Conservation (phyloP, 768 basidiomycete species). For the Russula virescens region DNA sequence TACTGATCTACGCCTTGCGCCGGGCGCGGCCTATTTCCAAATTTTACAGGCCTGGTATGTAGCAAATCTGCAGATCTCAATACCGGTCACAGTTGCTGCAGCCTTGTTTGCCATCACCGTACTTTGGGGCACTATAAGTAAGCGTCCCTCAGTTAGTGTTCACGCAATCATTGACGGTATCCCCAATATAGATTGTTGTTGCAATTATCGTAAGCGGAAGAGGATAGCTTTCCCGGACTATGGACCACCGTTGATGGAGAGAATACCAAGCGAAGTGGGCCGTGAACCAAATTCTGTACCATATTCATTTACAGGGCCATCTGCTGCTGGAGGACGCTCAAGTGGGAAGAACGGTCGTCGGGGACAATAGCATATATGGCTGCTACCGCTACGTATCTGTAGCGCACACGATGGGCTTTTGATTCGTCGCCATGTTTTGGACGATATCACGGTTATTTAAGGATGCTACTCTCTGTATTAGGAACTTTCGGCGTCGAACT, state of each 20-base stretch:
- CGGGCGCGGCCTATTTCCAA: background rate
- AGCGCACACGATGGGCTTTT: background rate
- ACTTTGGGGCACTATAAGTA: slow-evolving; percentile 43
- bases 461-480: slow-evolving; percentile 2
- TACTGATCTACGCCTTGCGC: background rate
- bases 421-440: background rate
- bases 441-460: background rate
- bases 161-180: background rate
- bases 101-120: slow-evolving; percentile 56
- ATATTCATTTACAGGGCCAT: background rate
- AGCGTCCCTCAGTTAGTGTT: background rate
- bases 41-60: slow-evolving; percentile 63
- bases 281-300: background rate
- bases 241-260: background rate
- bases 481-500: slow-evolving; percentile 35
- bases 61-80: slow-evolving; percentile 71
- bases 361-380: background rate
- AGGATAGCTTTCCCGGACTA: background rate
- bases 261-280: background rate
- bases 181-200: slow-evolving; percentile 7
- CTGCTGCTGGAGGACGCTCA: background rate
- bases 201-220: background rate
- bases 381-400: background rate
- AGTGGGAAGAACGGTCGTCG: background rate
- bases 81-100: slow-evolving; percentile 71